Conservation (phyloP, 768 basidiomycete genomes). For the Trametes maxima region DNA sequence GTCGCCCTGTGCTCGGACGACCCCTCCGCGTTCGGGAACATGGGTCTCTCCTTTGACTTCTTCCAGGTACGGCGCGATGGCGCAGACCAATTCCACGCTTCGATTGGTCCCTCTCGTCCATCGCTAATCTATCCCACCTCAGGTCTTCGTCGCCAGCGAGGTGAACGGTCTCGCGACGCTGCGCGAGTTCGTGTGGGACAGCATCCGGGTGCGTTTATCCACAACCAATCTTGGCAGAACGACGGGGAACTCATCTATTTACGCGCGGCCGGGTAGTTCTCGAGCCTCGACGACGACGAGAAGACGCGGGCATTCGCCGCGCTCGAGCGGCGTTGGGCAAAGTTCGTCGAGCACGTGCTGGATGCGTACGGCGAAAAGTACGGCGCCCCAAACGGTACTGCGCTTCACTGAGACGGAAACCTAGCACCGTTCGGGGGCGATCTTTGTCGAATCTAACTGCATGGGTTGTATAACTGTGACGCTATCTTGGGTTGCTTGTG, state of each 20-base stretch:
- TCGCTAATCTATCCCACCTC: neutral
- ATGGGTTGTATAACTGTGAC: no score
- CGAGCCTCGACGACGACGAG: constrained; percentile 49
- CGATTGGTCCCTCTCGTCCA: no score
- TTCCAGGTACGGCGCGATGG: constrained; percentile 77
- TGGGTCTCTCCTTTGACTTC: constrained; percentile 78
- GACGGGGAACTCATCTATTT: neutral
- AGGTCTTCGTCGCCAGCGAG: constrained; percentile 30
- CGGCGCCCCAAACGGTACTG: no score
- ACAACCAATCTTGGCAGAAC: neutral
- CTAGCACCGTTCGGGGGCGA: no score
- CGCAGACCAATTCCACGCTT: no score
- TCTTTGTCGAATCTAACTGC: no score
- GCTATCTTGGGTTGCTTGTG: no score
- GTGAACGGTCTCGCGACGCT: constrained; percentile 59
- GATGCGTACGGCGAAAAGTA: neutral
- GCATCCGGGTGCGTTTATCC: constrained; percentile 50
- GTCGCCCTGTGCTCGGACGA: constrained; percentile 77
- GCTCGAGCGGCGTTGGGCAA: constrained; percentile 54
- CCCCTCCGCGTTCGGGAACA: constrained; percentile 75
- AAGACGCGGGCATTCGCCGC: constrained; percentile 45
- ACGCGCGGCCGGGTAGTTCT: constrained; percentile 44
- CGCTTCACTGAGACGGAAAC: neutral
- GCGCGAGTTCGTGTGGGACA: constrained; percentile 64
- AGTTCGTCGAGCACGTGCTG: constrained; percentile 43